Evolutionary conservation across 2,329 filamentous ascomycete genomes (phyloP), one percentile per base, ranked within the genome.

Genomic region (Ceratocystis cubensis): DNA sequence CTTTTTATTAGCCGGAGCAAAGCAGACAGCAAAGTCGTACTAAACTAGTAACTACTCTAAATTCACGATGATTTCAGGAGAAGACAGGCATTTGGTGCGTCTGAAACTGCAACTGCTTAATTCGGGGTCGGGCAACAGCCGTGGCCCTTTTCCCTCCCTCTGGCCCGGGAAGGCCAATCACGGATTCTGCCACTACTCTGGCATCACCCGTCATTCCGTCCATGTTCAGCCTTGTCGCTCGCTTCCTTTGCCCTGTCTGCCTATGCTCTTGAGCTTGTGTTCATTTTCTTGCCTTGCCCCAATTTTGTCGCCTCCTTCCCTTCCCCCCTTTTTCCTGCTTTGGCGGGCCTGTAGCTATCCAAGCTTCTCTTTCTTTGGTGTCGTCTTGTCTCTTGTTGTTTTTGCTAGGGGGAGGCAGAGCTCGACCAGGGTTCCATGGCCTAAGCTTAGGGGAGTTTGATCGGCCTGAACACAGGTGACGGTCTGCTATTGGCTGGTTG

Each of bases 381-480:
- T 20, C 25, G 48, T 48, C 48, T 25, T 53, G 48, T 53, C 48
- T 53, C 48, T 53, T 28, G 48, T 53, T 28, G 48, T 53, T 28
- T 53, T 53, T 22, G 20, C 25, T 53, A 25, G 48, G 48, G 48
- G 48, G 22, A 22, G 8, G 46, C 46, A 22, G 25, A 33, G 56
- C 22, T 53, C 17, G 56, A 59, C 56, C 56, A 59, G 56, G 56
- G 56, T 59, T 59, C 56, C 28, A 37, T 59, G 56, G 25, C 30
- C 56, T 30, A 59, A 33, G 48, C 20, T 25, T 28, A 53, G 48
- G 48, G 48, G 48, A 53, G 56, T 59, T 59, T 37, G 28, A 59
- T 59, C 56, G 22, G 28, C 56, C 56, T 59, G 17, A 28, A 37
- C 17, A 30, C 56, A 25, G 56, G n/a, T 59, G 25, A 30, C 56